phyloP scores from a whole-genome alignment of 2,329 filamentous ascomycete genomes.

The Dothidotthia symphoricarpi region DNA sequence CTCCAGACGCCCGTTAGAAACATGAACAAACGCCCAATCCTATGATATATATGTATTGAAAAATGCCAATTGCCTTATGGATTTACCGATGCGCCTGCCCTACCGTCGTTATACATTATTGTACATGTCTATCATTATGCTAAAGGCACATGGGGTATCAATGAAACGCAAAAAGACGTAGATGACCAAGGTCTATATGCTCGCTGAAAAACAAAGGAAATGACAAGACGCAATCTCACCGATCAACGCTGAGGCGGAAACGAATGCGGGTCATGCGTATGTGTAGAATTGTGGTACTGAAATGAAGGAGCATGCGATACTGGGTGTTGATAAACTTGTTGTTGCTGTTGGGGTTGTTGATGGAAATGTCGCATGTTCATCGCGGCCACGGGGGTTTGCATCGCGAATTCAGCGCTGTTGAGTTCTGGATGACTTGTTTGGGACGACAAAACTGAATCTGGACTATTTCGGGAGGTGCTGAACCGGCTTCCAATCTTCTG shows the following conservation, averaged over 20 bases:
- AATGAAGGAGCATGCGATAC: constrained; percentile 19
- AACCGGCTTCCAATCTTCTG: constrained; percentile 34
- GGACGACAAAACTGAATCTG: constrained; percentile 25
- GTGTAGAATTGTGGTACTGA: constrained; percentile 17
- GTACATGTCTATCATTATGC: constrained; percentile 20
- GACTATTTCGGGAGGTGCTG: constrained; percentile 23
- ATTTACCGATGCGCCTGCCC: too few relatives aligned
- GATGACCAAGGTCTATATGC: constrained; percentile 12
- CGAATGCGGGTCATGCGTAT: constrained; percentile 27
- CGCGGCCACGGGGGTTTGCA: constrained; percentile 18
- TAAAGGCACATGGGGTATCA: constrained; percentile 19
- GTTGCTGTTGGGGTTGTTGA: constrained; percentile 13
- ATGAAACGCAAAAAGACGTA: constrained; percentile 10
- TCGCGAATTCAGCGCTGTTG: constrained; percentile 19
- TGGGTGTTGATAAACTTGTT: constrained; percentile 24
- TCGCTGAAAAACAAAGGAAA: constrained; percentile 12
- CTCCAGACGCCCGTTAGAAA: too few relatives aligned
- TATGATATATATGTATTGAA: too few relatives aligned
- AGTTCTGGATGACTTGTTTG: constrained; percentile 23
- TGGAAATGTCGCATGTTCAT: constrained; percentile 23
- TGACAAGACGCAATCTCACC: constrained; percentile 2
- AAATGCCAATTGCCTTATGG: too few relatives aligned
- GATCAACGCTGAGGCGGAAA: constrained; percentile 21
- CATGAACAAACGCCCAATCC: too few relatives aligned
- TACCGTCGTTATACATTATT: constrained; percentile 9